Conservation (phyloP, 345 rosid genomes). For the Eucalyptus decipiens region DNA sequence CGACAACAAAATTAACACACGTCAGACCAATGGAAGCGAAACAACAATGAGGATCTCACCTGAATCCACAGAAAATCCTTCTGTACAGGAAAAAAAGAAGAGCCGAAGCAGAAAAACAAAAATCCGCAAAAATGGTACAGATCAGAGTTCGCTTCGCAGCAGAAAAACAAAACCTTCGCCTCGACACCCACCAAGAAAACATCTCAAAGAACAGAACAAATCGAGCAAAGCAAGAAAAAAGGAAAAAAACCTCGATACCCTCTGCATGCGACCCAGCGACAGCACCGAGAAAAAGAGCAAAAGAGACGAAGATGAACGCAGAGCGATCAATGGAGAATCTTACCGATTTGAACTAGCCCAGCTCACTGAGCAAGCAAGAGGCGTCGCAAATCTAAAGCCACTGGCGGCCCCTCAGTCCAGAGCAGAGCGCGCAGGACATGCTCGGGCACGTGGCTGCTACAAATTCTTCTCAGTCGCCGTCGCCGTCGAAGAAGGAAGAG, state of each 20-base stretch:
- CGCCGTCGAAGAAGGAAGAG: too few species aligned
- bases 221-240: not conserved
- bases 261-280: not conserved
- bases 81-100: too few species aligned
- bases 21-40: not conserved
- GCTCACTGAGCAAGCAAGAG: not conserved
- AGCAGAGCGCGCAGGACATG: too few species aligned
- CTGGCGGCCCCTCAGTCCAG: too few species aligned
- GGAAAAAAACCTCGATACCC: not conserved
- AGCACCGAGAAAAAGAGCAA: not conserved
- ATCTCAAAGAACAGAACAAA: not conserved
- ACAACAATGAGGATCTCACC: not conserved
- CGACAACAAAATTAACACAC: not conserved
- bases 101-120: too few species aligned
- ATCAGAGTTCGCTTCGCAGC: not conserved
- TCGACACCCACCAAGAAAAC: not conserved
- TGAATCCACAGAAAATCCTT: not conserved
- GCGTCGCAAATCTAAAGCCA: too few species aligned
- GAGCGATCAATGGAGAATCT: conserved; percentile 11
- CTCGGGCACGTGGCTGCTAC: too few species aligned
- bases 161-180: not conserved
- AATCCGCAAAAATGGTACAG: too few species aligned
- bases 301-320: not conserved
- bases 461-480: too few species aligned
- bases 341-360: conserved; percentile 9